Percentiles rank a stretch among this genome's conserved stretches.
These are phyloP conservation scores for Leccinum pellstonianum DNA, from an alignment of 768 basidiomycete genomes.

Conservation along the genomic window DNA sequence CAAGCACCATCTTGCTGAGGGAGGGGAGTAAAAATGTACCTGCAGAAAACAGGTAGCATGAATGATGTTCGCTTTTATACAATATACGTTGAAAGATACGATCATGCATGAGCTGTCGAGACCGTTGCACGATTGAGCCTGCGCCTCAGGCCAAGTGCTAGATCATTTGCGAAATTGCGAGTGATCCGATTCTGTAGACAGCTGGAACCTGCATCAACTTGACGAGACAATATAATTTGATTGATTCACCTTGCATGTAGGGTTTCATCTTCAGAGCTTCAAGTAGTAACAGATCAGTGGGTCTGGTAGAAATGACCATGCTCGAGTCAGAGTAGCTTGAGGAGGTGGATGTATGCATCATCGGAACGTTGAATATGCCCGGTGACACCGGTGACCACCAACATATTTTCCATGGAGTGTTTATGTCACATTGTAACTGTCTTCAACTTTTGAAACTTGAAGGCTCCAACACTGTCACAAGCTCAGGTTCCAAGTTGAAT, in stretches of 20 bases:
- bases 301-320: background rate
- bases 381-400: background rate
- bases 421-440: background rate
- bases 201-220: background rate
- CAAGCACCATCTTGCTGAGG: conserved; percentile 12
- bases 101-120: background rate
- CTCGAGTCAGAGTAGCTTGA: background rate
- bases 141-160: background rate
- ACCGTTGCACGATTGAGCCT: background rate
- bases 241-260: background rate
- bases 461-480: background rate
- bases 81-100: background rate
- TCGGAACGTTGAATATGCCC: background rate
- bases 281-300: background rate
- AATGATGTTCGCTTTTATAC: background rate
- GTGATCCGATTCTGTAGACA: background rate
- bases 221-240: background rate
- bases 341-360: background rate
- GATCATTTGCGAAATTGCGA: background rate
- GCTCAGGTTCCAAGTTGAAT: no score
- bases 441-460: background rate
- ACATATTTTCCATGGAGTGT: background rate
- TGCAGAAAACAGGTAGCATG: background rate
- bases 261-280: background rate
- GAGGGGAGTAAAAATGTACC: background rate